phyloP scores from a whole-genome alignment of 1,284 basidiomycete genomes.

The Phlebopus sp. region DNA sequence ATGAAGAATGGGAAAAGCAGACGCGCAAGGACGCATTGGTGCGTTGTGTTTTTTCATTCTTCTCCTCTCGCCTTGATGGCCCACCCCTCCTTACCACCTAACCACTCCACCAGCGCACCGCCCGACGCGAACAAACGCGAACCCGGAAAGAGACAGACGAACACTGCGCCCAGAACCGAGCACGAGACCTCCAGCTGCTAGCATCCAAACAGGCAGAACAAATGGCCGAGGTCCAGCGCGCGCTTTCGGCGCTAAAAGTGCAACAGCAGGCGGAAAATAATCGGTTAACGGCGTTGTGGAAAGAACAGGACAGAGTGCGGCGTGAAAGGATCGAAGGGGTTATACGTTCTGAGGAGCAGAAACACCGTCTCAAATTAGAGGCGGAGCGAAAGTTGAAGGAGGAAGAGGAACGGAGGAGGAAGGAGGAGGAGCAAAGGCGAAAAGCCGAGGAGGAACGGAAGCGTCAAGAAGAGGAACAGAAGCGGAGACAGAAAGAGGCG shows the following conservation, averaged over 20 bases:
- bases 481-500: conserved; percentile 36
- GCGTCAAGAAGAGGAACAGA: conserved; percentile 35
- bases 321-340: conserved; percentile 61
- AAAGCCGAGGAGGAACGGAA: conserved; percentile 29
- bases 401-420: conserved; percentile 44
- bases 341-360: conserved; percentile 68
- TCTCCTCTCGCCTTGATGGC: too few relatives aligned
- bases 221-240: conserved; percentile 45
- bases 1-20: conserved; percentile 75
- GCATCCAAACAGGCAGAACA: conserved; percentile 44
- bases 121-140: conserved; percentile 51
- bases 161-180: conserved; percentile 36
- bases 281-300: conserved; percentile 45
- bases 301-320: conserved; percentile 48
- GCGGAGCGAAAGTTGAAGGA: conserved; percentile 47
- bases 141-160: conserved; percentile 39
- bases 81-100: not conserved
- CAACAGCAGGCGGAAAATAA: conserved; percentile 47
- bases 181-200: conserved; percentile 37
- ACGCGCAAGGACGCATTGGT: conserved; percentile 70
- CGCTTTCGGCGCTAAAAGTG: conserved; percentile 42
- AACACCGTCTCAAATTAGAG: conserved; percentile 47
- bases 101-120: conserved; percentile 45
- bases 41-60: conserved; percentile 27
- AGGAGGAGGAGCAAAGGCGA: conserved; percentile 38